Percentiles rank a stretch among this genome's conserved stretches.
Conservation (phyloP, 2,329 filamentous ascomycete species). For the Aurifilum marmelostoma region DNA sequence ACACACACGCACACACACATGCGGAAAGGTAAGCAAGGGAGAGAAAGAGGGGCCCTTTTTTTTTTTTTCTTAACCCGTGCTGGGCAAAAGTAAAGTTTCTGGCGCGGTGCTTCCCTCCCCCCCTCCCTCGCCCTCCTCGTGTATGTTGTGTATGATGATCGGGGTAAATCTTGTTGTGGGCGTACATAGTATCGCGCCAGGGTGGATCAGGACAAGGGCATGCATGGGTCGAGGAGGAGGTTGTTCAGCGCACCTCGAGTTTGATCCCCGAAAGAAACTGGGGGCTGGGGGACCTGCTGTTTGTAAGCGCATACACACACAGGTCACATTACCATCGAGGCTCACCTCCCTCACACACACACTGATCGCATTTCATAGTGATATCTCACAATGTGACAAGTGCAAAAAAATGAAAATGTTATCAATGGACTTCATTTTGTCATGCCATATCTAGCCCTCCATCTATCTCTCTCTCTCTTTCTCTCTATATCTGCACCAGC, state of each 20-base stretch:
- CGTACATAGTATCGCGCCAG: not conserved
- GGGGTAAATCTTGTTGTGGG: not conserved
- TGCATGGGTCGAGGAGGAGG: not conserved
- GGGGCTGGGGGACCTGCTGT: not conserved
- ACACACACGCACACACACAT: too few relatives aligned
- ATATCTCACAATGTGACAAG: too few relatives aligned
- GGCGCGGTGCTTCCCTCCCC: not conserved
- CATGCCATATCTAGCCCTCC: not conserved
- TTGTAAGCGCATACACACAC: not conserved
- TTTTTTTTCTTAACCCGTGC: not conserved
- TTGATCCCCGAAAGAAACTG: not conserved
- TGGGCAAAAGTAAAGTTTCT: not conserved
- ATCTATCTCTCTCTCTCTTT: not conserved
- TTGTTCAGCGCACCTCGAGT: not conserved
- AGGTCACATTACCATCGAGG: not conserved
- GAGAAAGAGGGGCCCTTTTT: not conserved
- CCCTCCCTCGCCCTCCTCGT: too few relatives aligned
- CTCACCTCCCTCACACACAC: too few relatives aligned
- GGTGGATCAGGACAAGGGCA: not conserved
- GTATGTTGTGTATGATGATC: not conserved
- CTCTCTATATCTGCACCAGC: constrained; percentile 3
- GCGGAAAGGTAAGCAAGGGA: not conserved
- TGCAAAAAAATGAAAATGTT: too few relatives aligned
- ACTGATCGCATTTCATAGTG: not conserved
- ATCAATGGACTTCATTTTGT: not conserved